phyloP scores from a whole-genome alignment of 768 basidiomycete genomes.

The Favolaschia claudopus region DNA sequence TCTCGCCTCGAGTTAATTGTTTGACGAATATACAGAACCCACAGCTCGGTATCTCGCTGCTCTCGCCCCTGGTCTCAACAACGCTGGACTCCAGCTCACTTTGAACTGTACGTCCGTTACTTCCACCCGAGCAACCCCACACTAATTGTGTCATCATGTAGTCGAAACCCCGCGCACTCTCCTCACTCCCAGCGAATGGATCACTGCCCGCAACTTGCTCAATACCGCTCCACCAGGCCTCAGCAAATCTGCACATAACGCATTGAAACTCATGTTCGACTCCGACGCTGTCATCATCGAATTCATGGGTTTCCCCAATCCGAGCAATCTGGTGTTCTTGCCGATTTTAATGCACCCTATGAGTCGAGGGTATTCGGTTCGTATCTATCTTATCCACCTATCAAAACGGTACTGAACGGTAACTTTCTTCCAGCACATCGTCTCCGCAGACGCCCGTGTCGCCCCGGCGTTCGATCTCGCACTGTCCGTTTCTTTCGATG shows the following conservation, averaged over 20 bases:
- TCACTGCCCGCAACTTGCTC: background rate
- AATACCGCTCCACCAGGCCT: conserved; percentile 1
- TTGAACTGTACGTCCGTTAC: too few relatives aligned
- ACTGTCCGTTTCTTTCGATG: too few relatives aligned
- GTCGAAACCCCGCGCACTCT: conserved; percentile 5
- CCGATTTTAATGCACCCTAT: conserved; percentile 9
- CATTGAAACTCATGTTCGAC: background rate
- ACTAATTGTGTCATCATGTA: background rate
- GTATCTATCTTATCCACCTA: too few relatives aligned
- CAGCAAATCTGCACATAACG: background rate
- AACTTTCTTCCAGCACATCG: conserved; percentile 14
- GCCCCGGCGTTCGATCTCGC: conserved; percentile 6
- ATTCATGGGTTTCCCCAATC: conserved; percentile 9
- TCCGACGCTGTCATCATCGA: background rate
- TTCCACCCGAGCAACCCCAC: too few relatives aligned
- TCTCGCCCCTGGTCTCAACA: conserved; percentile 3
- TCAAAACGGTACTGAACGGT: background rate
- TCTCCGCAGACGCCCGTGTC: background rate
- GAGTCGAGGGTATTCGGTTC: conserved; percentile 1
- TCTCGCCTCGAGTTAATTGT: background rate
- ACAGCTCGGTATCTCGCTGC: conserved; percentile 6
- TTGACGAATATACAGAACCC: too few relatives aligned
- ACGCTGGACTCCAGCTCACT: too few relatives aligned
- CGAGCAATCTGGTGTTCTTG: conserved; percentile 1
- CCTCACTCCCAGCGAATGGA: conserved; percentile 2